Evolutionary conservation across 345 rosid genomes (phyloP), one percentile per base, ranked within the genome.

Genomic region (Bruguiera gymnorhiza): DNA sequence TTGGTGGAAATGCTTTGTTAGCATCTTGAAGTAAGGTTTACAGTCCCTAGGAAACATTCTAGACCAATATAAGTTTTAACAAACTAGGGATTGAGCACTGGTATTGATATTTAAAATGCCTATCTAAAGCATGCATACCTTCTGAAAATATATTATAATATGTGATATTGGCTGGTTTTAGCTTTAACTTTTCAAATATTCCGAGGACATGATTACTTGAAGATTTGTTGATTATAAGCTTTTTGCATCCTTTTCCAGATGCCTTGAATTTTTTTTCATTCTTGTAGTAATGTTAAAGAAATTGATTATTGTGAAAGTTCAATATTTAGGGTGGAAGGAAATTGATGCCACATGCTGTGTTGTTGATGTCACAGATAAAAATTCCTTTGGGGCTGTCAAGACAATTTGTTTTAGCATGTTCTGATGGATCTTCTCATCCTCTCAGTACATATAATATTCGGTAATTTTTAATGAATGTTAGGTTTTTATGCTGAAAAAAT

Each of bases 401-500:
- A 53, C 98, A 93, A 70, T 86, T 91, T 79, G 92, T 93, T 73
- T 77, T 91, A 34, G 83, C 89, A 68, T 79, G 88, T 78, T 84
- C 84, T 43, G 84, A 84, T 82, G 98, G 96, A 71, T 88, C 92
- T 63, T 89, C 86, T 67, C 67, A 65, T 75, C 94, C 97, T 76
- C 75, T 89, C 57, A 84, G 74, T 76, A 83, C 97, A 63, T 75
- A 76, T 66, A 70, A 68, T 63, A 80, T 88, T 76, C 75, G 97
- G 98, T 91, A 84, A 74, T 73, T 66, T 34, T 52, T 62, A 57
- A 24, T 63, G 7, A 5, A n/a, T 52, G 70, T 18, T 9, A 30
- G 21, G n/a, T 48, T 11, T 5, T 58, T 8, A 48, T 34, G 32
- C 19, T 36, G n/a, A 13, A 37, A n/a, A 6, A 6, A 4, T 55